Evolutionary conservation across 345 rosid species (phyloP).

Genomic region (Acer campestre): DNA sequence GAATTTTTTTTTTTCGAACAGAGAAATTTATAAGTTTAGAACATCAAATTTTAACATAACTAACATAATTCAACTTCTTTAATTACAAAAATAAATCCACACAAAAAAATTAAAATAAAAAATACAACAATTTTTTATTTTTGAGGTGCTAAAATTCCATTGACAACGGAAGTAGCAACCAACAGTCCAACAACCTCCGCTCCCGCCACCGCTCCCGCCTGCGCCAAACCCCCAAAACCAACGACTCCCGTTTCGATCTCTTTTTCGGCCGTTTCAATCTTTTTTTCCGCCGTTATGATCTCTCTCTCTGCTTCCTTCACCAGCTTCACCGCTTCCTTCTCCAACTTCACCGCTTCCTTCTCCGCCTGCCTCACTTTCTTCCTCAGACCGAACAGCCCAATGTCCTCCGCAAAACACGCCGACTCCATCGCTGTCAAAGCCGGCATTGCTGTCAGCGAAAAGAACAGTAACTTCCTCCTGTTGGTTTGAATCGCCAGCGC

Average conservation of each 20-base stretch:
- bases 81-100: neutral
- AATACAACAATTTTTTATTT: neutral
- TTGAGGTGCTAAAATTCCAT: conserved; percentile 69
- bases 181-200: conserved; percentile 74
- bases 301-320: conserved; percentile 77
- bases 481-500: conserved; percentile 27
- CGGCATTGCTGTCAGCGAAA: conserved; percentile 57
- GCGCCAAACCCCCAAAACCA: conserved; percentile 63
- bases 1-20: no score
- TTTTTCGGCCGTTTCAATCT: conserved; percentile 51
- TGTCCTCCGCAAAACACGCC: conserved; percentile 56
- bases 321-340: conserved; percentile 63
- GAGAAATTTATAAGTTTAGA: no score
- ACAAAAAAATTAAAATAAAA: neutral
- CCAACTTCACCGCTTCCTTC: conserved; percentile 73
- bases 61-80: no score
- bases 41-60: no score
- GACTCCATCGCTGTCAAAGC: conserved; percentile 35
- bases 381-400: conserved; percentile 74
- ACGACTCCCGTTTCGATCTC: conserved; percentile 47
- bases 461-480: conserved; percentile 58
- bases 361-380: conserved; percentile 74
- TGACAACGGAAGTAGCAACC: conserved; percentile 73
- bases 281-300: conserved; percentile 56
- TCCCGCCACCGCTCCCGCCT: conserved; percentile 75